phyloP scores from a whole-genome alignment of 495 filamentous ascomycete genomes.

The Aspergillus nidulans region DNA sequence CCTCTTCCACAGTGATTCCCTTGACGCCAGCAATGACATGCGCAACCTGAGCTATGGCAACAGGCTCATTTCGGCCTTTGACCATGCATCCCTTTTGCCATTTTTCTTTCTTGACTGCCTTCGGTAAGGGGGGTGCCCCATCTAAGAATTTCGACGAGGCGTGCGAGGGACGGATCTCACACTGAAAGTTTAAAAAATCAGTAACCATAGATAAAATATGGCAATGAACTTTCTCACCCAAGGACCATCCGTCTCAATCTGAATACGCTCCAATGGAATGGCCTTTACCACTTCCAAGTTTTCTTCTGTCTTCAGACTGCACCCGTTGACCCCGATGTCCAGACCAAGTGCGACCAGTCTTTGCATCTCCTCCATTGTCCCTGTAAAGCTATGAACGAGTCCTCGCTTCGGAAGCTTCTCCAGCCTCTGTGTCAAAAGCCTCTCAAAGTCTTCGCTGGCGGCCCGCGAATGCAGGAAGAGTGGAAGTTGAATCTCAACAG shows the following conservation, averaged over 20 bases:
- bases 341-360: constrained; percentile 70
- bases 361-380: constrained; percentile 75
- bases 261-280: constrained; percentile 67
- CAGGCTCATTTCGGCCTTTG: constrained; percentile 90
- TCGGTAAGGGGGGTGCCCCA: constrained; percentile 42
- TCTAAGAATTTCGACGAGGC: constrained; percentile 46
- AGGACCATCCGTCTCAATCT: constrained; percentile 92
- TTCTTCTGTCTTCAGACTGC: constrained; percentile 86
- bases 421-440: constrained; percentile 50
- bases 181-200: constrained; percentile 27
- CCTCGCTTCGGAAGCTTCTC: constrained; percentile 62
- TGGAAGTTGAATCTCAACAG: constrained; percentile 71
- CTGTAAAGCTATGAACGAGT: constrained; percentile 88
- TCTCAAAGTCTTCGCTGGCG: constrained; percentile 75
- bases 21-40: constrained; percentile 82
- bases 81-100: constrained; percentile 79
- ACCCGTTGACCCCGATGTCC: constrained; percentile 85
- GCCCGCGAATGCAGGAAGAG: constrained; percentile 89
- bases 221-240: constrained; percentile 50
- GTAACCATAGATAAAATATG: neutral
- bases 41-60: constrained; percentile 77
- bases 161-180: constrained; percentile 53
- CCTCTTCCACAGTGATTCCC: constrained; percentile 69
- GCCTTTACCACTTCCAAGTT: constrained; percentile 76
- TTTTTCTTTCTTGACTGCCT: constrained; percentile 88